These are phyloP conservation scores for Annulohypoxylon moriforme DNA, from an alignment of 495 filamentous ascomycete species.

Conservation along the genomic window DNA sequence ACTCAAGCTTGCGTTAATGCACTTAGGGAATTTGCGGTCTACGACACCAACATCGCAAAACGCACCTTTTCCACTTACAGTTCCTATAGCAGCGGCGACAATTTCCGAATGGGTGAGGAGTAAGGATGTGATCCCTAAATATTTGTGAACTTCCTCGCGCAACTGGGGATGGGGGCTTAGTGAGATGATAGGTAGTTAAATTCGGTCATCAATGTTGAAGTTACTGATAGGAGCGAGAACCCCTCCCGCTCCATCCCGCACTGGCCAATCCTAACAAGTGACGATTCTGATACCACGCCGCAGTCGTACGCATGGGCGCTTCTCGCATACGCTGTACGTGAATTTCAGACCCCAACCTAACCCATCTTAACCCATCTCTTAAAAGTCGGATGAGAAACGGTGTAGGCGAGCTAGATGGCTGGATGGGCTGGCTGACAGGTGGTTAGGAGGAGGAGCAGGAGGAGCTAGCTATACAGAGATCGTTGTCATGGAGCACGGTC, in stretches of 20 bases:
- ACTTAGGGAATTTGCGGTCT: slow-evolving; percentile 20
- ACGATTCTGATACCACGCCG: slow-evolving; percentile 29
- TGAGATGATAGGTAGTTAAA: slow-evolving; percentile 44
- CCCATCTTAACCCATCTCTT: slow-evolving; percentile 26
- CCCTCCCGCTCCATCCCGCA: slow-evolving; percentile 27
- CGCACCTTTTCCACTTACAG: neutral
- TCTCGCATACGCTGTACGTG: slow-evolving; percentile 1
- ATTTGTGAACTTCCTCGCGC: slow-evolving; percentile 22
- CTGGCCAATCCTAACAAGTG: slow-evolving; percentile 31
- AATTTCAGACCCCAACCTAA: slow-evolving; percentile 33
- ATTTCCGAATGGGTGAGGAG: slow-evolving; percentile 29
- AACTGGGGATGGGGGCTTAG: slow-evolving; percentile 39
- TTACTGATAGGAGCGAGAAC: slow-evolving; percentile 27
- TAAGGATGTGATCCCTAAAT: slow-evolving; percentile 22
- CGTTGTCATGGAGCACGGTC: slow-evolving; percentile 38
- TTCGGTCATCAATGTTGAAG: slow-evolving; percentile 18
- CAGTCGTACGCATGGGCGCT: slow-evolving; percentile 32
- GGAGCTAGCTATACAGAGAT: slow-evolving; percentile 20
- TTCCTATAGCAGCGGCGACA: slow-evolving; percentile 1
- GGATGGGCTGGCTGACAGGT: slow-evolving; percentile 6
- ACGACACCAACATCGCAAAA: slow-evolving; percentile 14
- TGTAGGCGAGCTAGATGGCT: slow-evolving; percentile 23
- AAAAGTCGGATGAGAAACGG: slow-evolving; percentile 10
- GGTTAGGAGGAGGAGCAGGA: no score
- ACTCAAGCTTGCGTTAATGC: slow-evolving; percentile 3